A percentile compares a stretch with the other conserved stretches of the same genome.
These are phyloP conservation scores for Populus hybrid DNA, from an alignment of 441 rosid genomes.

Conservation along the genomic window DNA sequence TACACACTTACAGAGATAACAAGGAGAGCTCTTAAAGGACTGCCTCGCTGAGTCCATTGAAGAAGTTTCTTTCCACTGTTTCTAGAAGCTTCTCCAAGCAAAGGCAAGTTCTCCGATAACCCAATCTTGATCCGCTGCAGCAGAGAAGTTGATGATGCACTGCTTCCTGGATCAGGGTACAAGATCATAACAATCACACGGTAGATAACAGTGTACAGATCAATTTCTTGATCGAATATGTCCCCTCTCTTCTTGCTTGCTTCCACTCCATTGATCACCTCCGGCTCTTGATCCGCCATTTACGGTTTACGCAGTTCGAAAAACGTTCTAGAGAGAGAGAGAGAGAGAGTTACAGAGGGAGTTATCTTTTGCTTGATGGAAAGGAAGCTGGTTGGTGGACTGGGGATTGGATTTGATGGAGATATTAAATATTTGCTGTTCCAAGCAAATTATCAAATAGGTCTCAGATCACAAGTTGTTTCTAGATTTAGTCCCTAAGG, in stretches of 20 bases:
- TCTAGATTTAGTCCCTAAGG: not conserved
- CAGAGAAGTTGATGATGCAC: constrained; percentile 36
- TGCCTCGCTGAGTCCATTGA: constrained; percentile 74
- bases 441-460: not conserved
- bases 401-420: not conserved
- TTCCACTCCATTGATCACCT: constrained; percentile 31
- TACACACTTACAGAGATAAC: constrained; percentile 64
- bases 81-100: constrained; percentile 49
- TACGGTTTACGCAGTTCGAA: not conserved
- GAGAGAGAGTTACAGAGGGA: not conserved
- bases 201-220: constrained; percentile 44
- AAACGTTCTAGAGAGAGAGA: not conserved
- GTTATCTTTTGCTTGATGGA: not conserved
- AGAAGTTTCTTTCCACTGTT: constrained; percentile 47
- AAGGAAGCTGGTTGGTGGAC: too few species aligned
- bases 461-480: not conserved
- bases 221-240: constrained; percentile 16
- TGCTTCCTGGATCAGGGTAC: constrained; percentile 36
- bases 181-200: constrained; percentile 43
- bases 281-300: constrained; percentile 18
- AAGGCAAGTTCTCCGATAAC: constrained; percentile 47
- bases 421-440: not conserved
- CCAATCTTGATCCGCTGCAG: constrained; percentile 47
- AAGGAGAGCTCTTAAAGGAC: constrained; percentile 73
- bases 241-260: constrained; percentile 8